Conservation (phyloP, 129 eudicot genomes). For the Flaveria robusta region DNA sequence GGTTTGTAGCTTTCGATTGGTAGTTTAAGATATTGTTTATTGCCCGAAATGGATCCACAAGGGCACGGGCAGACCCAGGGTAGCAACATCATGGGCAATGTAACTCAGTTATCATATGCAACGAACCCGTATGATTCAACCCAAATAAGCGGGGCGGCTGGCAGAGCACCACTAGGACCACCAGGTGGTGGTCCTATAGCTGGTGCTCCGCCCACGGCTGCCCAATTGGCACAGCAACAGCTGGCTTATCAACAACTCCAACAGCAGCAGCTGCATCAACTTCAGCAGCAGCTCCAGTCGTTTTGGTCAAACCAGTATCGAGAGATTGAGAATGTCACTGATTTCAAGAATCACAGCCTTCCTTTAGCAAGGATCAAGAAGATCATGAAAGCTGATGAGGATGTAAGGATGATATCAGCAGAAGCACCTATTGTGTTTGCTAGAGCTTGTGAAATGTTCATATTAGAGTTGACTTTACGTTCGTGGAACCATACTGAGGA, state of each 20-base stretch:
- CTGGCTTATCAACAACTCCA: constrained; percentile 66
- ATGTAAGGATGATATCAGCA: constrained; percentile 81
- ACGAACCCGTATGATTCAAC: constrained; percentile 49
- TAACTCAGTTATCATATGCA: constrained; percentile 52
- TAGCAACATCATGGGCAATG: constrained; percentile 43
- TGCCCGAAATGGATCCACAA: constrained; percentile 63
- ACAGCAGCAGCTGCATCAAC: constrained; percentile 65
- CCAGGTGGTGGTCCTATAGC: constrained; percentile 46
- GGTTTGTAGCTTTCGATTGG: too few species aligned
- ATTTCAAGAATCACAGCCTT: constrained; percentile 85
- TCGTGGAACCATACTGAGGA: constrained; percentile 87
- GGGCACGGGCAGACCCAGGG: constrained; percentile 63
- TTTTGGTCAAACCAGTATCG: constrained; percentile 74
- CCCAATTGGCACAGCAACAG: constrained; percentile 63
- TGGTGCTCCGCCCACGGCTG: constrained; percentile 40
- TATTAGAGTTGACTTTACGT: constrained; percentile 69
- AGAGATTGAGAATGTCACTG: constrained; percentile 63
- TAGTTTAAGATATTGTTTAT: too few species aligned
- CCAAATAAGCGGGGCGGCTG: constrained; percentile 49
- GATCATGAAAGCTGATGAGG: constrained; percentile 90
- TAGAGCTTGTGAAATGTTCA: constrained; percentile 79
- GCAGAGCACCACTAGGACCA: constrained; percentile 43
- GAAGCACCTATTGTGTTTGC: constrained; percentile 83
- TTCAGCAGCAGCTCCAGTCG: constrained; percentile 63
- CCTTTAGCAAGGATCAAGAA: constrained; percentile 88